These are phyloP conservation scores for Alternaria ventricosa DNA, from an alignment of 2,329 filamentous ascomycete genomes.

Conservation along the genomic window DNA sequence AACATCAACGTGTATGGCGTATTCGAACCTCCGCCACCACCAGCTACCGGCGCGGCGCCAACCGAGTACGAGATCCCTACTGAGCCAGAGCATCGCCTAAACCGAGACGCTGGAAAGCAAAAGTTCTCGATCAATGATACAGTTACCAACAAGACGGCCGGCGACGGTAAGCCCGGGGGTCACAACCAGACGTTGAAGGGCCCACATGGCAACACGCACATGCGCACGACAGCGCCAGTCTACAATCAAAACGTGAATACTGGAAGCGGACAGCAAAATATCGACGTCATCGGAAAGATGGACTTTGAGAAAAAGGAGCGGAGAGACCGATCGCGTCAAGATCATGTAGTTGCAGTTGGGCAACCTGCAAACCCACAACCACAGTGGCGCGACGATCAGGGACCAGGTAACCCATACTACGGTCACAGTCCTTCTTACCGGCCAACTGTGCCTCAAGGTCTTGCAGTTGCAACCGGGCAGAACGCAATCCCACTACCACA, in stretches of 20 bases:
- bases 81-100: neutral
- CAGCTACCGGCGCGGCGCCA: neutral
- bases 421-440: neutral
- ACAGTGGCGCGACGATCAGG: neutral
- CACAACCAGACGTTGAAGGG: neutral
- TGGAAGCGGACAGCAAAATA: neutral
- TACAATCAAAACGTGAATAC: neutral
- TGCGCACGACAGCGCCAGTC: neutral
- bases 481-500: neutral
- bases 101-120: neutral
- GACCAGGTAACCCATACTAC: neutral
- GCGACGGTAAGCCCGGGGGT: neutral
- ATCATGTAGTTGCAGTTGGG: rapidly evolving
- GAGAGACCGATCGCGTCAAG: neutral
- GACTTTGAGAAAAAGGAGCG: neutral
- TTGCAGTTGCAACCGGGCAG: neutral
- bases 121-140: neutral
- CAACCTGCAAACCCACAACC: neutral
- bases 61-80: neutral
- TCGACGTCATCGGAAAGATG: neutral
- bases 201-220: neutral
- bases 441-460: neutral
- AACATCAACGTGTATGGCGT: neutral
- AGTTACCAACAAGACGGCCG: neutral
- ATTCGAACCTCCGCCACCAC: neutral